A percentile compares a stretch with the other conserved stretches of the same genome.
These are phyloP conservation scores for Xerocomellus amylosporus DNA, from an alignment of 768 basidiomycete genomes.

Conservation along the genomic window DNA sequence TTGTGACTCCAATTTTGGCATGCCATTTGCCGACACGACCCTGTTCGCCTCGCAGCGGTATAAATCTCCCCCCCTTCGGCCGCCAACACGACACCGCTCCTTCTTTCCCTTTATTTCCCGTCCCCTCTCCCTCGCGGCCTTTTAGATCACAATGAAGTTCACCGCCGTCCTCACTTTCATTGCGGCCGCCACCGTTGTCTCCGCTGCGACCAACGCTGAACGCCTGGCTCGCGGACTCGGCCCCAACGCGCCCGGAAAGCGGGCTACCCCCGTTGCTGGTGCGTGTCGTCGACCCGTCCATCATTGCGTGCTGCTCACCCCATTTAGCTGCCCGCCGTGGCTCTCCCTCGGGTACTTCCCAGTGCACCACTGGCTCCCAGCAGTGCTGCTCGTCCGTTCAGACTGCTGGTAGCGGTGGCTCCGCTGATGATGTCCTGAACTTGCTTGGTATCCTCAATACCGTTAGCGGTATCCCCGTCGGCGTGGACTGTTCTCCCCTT, in stretches of 20 bases:
- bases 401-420: accelerated
- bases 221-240: constrained; percentile 54
- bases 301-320: background rate
- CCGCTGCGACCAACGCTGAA: constrained; percentile 49
- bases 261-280: constrained; percentile 35
- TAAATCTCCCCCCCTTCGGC: constrained; percentile 8
- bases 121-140: background rate
- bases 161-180: constrained; percentile 35
- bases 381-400: constrained; percentile 20
- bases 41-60: background rate
- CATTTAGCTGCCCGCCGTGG: constrained; percentile 35
- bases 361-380: constrained; percentile 17
- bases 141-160: constrained; percentile 28
- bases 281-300: constrained; percentile 5
- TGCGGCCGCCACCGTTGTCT: constrained; percentile 36
- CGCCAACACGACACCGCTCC: background rate
- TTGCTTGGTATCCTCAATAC: accelerated
- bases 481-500: constrained; percentile 35
- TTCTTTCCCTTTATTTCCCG: background rate
- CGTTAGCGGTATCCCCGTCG: constrained; percentile 3
- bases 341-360: constrained; percentile 34
- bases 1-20: background rate
- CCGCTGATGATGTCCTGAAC: accelerated
- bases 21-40: constrained; percentile 17
- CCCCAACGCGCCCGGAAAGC: constrained; percentile 43